phyloP scores from a whole-genome alignment of 2,329 filamentous ascomycete genomes.

The Drechslera avenae region DNA sequence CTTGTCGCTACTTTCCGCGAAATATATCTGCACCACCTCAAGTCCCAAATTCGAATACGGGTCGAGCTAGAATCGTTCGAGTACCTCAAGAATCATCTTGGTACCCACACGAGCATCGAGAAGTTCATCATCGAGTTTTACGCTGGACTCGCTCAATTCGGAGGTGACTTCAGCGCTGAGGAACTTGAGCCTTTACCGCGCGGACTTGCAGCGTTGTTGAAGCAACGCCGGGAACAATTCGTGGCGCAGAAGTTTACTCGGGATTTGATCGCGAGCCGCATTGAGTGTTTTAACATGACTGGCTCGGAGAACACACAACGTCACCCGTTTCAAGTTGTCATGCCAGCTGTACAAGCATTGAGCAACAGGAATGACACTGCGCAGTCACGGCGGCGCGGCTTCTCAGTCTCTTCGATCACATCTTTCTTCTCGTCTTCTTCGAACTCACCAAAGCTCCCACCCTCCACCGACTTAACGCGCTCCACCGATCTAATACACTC shows the following conservation, averaged over 20 bases:
- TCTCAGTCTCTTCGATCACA: not conserved
- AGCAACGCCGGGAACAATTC: not conserved
- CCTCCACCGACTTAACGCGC: not conserved
- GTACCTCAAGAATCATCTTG: slow-evolving; percentile 14
- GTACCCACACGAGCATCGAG: slow-evolving; percentile 16
- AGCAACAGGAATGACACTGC: too few relatives aligned
- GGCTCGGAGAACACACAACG: not conserved
- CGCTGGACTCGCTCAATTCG: slow-evolving; percentile 12
- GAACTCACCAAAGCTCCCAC: not conserved
- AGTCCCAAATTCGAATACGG: slow-evolving; percentile 1
- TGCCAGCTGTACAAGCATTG: not conserved
- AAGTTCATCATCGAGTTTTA: slow-evolving; percentile 24
- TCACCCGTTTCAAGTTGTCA: slow-evolving; percentile 1
- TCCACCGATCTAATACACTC: not conserved
- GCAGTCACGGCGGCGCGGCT: not conserved
- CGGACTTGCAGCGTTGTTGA: slow-evolving; percentile 8
- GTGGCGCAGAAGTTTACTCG: not conserved
- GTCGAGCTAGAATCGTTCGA: slow-evolving; percentile 6
- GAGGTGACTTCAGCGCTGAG: not conserved
- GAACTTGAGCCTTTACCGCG: slow-evolving; percentile 1
- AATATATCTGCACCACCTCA: slow-evolving; percentile 5
- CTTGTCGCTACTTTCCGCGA: slow-evolving; percentile 18
- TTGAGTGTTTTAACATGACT: slow-evolving; percentile 2
- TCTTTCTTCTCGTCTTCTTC: not conserved
- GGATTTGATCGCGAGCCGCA: slow-evolving; percentile 8